Base-by-base conservation (phyloP, 1,284 basidiomycete species). In the Moesziomyces globuligerus region DNA sequence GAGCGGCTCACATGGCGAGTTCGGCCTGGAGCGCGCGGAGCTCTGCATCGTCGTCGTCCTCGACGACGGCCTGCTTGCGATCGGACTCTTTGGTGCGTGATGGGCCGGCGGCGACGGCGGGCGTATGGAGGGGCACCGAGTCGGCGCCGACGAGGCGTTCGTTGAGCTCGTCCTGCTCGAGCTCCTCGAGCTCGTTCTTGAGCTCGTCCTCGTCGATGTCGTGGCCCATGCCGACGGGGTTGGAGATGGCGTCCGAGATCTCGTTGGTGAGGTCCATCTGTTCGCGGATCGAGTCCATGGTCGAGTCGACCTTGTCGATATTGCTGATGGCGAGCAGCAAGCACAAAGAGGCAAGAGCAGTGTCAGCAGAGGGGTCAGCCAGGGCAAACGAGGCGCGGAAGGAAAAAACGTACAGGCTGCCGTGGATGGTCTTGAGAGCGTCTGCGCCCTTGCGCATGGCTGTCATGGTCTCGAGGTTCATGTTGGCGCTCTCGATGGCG, bases 381-480 rank as follows among this genome's bases (percentile, higher is more conserved):
- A n/a, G n/a, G n/a, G n/a, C n/a, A n/a, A n/a, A n/a, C n/a, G n/a
- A n/a, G n/a, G n/a, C n/a, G n/a, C n/a, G n/a, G n/a, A n/a, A n/a
- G n/a, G n/a, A n/a, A n/a, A n/a, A n/a, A n/a, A n/a, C n/a, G n/a
- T n/a, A n/a, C 58, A 98, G 87, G 79, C 89, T 90, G 53, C 90
- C 90, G 80, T 99, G 96, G 59, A 99, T 98, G 44, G 88, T 87
- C 85, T 91, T 91, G 83, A 99, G 87, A 17, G 92, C 96, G 69
- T 91, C 90, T 0, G 94, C 89, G 39, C 93, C 96, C 84, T 92
- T 91, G 89, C 94, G 94, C 93, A 99, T 98, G 25, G 93, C 94
- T 25, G 88, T 86, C 92, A 99, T 94, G 26, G 94, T 98, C 87
- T 98, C 94, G 80, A 93, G 90, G 84, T 99, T 98, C 85, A 98